These are phyloP conservation scores for Berberis thunbergii DNA, from an alignment of 164 flowering plant species.

Conservation along the genomic window DNA sequence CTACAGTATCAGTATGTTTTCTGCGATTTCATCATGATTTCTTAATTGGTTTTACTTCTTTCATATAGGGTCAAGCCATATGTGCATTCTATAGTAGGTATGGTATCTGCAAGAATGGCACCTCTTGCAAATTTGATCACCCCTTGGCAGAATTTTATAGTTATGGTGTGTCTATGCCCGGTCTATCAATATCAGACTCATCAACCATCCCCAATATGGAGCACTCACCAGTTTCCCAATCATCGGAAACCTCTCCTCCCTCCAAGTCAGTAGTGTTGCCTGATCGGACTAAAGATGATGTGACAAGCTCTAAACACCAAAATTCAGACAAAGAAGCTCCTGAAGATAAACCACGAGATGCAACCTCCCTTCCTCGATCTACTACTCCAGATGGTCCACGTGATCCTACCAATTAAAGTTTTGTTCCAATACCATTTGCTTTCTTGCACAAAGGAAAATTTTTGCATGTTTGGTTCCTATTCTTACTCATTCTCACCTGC, in stretches of 20 bases:
- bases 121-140: constrained; percentile 19
- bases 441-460: background rate
- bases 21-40: too few species aligned
- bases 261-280: too few species aligned
- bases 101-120: constrained; percentile 34
- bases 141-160: constrained; percentile 15
- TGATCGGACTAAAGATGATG: too few species aligned
- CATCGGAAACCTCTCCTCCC: constrained; percentile 19
- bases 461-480: background rate
- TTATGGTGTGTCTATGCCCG: constrained; percentile 9
- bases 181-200: constrained; percentile 11
- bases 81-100: constrained; percentile 45
- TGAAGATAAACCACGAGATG: constrained; percentile 7
- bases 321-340: constrained; percentile 10
- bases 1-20: too few species aligned
- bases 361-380: constrained; percentile 8
- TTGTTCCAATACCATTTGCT: background rate
- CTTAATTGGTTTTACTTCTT: background rate
- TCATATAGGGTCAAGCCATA: constrained; percentile 48
- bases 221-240: constrained; percentile 5
- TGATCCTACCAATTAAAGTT: constrained; percentile 15
- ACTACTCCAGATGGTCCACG: constrained; percentile 7
- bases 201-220: background rate
- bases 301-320: constrained; percentile 9
- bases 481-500: background rate